Conservation (phyloP, 1,284 basidiomycete genomes). For the Hymenochaete sp. region DNA sequence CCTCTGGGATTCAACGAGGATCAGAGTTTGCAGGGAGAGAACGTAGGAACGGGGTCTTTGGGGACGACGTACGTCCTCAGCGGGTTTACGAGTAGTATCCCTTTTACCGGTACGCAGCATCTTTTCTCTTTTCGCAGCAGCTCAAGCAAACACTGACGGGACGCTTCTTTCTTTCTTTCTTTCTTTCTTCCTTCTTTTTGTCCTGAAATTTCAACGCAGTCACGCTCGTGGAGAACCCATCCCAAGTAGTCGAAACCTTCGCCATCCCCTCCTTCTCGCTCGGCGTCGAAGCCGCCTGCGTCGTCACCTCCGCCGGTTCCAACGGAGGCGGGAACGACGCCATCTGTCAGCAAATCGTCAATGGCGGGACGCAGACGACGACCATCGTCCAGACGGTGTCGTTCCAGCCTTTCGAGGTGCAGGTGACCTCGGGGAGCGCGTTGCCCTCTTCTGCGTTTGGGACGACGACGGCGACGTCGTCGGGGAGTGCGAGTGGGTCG, state of each 20-base stretch:
- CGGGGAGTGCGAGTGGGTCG: too few species aligned
- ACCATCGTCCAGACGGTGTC: not conserved
- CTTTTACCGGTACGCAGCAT: conserved; percentile 14
- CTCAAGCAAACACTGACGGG: too few species aligned
- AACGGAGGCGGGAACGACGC: too few species aligned
- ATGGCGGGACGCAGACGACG: not conserved
- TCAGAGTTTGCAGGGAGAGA: conserved; percentile 6
- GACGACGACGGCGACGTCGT: too few species aligned
- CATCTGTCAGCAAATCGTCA: conserved; percentile 9
- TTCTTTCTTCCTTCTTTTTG: not conserved
- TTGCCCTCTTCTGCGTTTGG: too few species aligned
- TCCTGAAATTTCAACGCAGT: not conserved
- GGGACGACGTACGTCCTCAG: conserved; percentile 14
- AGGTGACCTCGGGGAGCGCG: too few species aligned
- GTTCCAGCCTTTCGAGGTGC: conserved; percentile 12
- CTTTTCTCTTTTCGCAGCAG: not conserved
- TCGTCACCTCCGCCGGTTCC: conserved; percentile 1
- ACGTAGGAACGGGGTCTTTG: conserved; percentile 3
- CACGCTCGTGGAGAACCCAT: conserved; percentile 9
- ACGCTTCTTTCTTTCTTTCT: not conserved
- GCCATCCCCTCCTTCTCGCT: conserved; percentile 8
- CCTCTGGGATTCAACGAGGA: conserved; percentile 3
- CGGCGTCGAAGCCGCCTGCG: conserved; percentile 1
- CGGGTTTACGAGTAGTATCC: conserved; percentile 7
- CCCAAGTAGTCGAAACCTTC: conserved; percentile 6